Evolutionary conservation across 2,329 filamentous ascomycete species (phyloP).

Genomic region (Xylariaceae sp.): DNA sequence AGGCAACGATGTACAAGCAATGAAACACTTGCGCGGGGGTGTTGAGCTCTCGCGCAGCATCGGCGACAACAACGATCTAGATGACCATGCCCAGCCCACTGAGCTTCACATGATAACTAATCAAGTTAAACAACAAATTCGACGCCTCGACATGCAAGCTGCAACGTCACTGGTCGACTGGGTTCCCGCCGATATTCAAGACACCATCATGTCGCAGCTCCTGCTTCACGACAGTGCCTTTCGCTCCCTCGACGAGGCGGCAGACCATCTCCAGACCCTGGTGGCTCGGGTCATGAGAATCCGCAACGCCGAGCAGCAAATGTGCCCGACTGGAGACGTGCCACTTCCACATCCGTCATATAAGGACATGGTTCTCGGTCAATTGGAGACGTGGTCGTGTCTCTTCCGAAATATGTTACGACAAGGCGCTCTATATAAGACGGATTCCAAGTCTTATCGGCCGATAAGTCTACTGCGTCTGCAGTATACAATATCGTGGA

Average conservation of each 20-base stretch:
- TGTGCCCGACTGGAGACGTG: constrained; percentile 9
- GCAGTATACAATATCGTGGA: constrained; percentile 29
- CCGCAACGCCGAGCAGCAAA: constrained; percentile 22
- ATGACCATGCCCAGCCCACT: constrained; percentile 14
- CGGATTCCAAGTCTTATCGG: constrained; percentile 9
- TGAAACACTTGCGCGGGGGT: constrained; percentile 34
- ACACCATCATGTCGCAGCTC: constrained; percentile 16
- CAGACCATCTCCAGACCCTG: constrained; percentile 31
- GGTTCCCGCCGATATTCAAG: constrained; percentile 28
- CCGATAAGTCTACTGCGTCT: constrained; percentile 29
- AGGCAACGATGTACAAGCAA: constrained; percentile 32
- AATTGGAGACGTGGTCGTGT: constrained; percentile 26
- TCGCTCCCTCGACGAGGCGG: constrained; percentile 30
- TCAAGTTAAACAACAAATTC: constrained; percentile 33
- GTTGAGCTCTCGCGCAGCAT: constrained; percentile 28
- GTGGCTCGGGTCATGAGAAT: constrained; percentile 29
- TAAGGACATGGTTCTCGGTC: constrained; percentile 15
- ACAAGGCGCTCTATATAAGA: constrained; percentile 11
- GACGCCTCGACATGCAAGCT: constrained; percentile 36
- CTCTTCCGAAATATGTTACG: constrained; percentile 27
- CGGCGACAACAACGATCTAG: constrained; percentile 6
- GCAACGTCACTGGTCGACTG: constrained; percentile 32
- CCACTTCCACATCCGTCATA: constrained; percentile 7
- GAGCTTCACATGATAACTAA: constrained; percentile 21
- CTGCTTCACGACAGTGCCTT: constrained; percentile 17